Base-by-base conservation (phyloP, 352 stramenopile species). In the Pythium dissotocum region DNA sequence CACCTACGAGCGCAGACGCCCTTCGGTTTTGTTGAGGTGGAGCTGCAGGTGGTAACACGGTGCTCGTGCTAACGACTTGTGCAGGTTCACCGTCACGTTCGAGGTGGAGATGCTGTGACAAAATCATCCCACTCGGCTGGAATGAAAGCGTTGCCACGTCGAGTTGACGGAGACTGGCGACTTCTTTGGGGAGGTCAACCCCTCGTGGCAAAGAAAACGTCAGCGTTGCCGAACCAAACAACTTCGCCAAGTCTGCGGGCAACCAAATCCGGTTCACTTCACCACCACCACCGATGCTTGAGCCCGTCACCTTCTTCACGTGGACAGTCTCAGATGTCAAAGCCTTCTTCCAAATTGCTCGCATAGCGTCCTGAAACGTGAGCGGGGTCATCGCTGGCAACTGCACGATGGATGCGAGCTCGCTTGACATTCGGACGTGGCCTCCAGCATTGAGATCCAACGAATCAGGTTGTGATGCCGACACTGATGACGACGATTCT, bases 71-170 rank as follows among this genome's bases (percentile, higher is more conserved):
- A 6, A 35, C 9, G 12, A 13, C 24, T 4, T 46, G 44, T 4
- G 4, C 33, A 52, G 54, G 18, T 7, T 10, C 42, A 38, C 12
- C 1, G 4, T 60, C 38, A 6, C 46, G 4, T 30, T 71, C 54
- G 6, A 59, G 10, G 12, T 49, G 60, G 26, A 78, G 48, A 51
- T 78, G 72, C 35, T 76, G 72, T 4, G 72, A 78, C 12, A 78
- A 51, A 44, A 76, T 40, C 57, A 75, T 70, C 30, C 35, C 33
- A 33, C 72, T 76, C 13, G 63, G 63, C 7, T 51, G 24, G 26
- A 78, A 78, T 2, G 65, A 74, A 4, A 76, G 13, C 6, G 21
- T 21, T 6, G 63, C 33, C 14, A 33, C 9, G 26, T 75, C 69
- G 36, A 71, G 21, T 4, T 55, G 14, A 9, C 14, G 48, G 18